Base-by-base conservation (phyloP, 768 basidiomycete species). In the Phaeolepiota aurea region DNA sequence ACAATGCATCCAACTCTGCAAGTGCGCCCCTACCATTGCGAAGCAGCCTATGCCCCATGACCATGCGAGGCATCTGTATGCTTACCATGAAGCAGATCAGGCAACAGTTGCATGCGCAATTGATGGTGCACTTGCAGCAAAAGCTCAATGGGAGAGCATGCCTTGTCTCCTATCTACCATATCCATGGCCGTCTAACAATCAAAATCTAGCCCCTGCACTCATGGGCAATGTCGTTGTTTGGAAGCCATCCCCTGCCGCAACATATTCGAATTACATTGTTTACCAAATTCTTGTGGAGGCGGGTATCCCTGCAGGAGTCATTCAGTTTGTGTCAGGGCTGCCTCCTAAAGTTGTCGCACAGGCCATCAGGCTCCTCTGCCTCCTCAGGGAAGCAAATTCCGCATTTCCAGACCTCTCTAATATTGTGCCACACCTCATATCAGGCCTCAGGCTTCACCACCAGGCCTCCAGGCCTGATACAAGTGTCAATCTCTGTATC, bases 231-330 rank as follows among this genome's bases (percentile, higher is more conserved):
- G 88, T 90, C 40, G 77, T 84, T 40, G 68, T 98, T 44, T 99
- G 96, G 96, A 99, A 99, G 57, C 96, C 96, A 4, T 92, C 94
- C 0, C 96, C 96, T 5, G 83, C 81, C 15, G 92, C 96, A 19
- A 88, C 87, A 10, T 96, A 93, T 69, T 84, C 94, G 42, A 96
- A 93, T 69, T 98, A 92, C 68, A 61, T 99, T 51, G 64, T 91
- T 32, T 76, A 93, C 66, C 79, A 93, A 66, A 83, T 98, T 54
- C 76, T 99, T 47, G 69, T 79, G 39, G 96, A 99, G 61, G 93
- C 96, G 1, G 96, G 96, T 44, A 69, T 99, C 2, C 96, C 96
- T 13, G 75, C 89, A 2, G 83, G 87, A 43, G 96, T 98, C 44
- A 89, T 99, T 61, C 96, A 99, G 59, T 99, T 99, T 63, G 80